A percentile compares a stretch with the other conserved stretches of the same genome.
Conservation (phyloP, 2,329 filamentous ascomycete species). For the Aspergillus sp. region DNA sequence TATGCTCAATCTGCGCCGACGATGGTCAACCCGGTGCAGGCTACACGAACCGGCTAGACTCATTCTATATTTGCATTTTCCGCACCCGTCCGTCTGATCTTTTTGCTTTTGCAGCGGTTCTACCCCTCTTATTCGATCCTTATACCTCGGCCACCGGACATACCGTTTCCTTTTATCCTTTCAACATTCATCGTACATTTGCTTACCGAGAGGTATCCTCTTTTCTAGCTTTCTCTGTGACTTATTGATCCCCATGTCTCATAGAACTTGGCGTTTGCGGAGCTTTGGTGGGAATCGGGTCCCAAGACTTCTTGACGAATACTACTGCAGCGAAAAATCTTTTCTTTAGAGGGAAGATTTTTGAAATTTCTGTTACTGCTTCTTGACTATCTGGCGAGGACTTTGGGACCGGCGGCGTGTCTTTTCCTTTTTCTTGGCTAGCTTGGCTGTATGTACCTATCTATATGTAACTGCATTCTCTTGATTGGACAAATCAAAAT, state of each 20-base stretch:
- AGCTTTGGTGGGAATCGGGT: not conserved
- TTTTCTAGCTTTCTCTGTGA: conserved; percentile 7
- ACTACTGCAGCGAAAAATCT: too few species aligned
- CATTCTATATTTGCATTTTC: not conserved
- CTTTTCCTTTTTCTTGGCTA: not conserved
- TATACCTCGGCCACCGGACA: not conserved
- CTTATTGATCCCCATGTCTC: conserved; percentile 2
- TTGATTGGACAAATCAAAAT: not conserved
- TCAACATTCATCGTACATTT: conserved; percentile 13
- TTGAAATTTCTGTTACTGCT: not conserved
- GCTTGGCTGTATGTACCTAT: not conserved
- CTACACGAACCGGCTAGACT: conserved; percentile 31
- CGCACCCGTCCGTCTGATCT: too few species aligned
- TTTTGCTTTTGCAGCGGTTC: not conserved
- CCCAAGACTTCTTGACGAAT: not conserved
- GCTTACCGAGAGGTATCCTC: conserved; percentile 3
- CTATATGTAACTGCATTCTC: not conserved
- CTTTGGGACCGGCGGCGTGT: not conserved
- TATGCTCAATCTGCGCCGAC: conserved; percentile 39
- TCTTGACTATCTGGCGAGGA: too few species aligned
- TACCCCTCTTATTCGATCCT: not conserved
- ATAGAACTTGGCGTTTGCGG: not conserved
- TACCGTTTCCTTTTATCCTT: too few species aligned
- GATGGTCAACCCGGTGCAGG: conserved; percentile 44
- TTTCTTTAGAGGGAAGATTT: not conserved